Evolutionary conservation across 805 yeast genomes (phyloP).

Genomic region (Yamadazyma endophytica): DNA sequence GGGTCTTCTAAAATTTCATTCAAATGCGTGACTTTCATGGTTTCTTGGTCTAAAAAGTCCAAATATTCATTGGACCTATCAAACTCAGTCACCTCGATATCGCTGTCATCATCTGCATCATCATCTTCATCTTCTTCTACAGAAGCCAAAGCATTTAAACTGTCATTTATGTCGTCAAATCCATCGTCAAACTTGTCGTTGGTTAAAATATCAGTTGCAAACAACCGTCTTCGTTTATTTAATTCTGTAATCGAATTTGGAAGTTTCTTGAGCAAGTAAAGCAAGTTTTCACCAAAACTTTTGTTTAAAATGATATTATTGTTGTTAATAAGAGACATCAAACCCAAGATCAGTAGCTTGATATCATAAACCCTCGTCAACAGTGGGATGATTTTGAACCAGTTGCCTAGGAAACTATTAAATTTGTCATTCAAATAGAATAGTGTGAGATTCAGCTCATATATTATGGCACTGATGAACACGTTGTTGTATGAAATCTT

Average conservation of each 20-base stretch:
- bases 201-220: conserved; percentile 18
- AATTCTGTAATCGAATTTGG: conserved; percentile 69
- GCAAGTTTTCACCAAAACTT: conserved; percentile 9
- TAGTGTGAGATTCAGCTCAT: conserved; percentile 51
- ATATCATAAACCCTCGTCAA: conserved; percentile 75
- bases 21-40: conserved; percentile 33
- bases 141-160: conserved; percentile 6
- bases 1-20: conserved; percentile 73
- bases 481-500: conserved; percentile 55
- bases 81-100: conserved; percentile 2
- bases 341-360: conserved; percentile 68
- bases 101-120: conserved; percentile 5
- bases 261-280: conserved; percentile 42
- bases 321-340: conserved; percentile 43
- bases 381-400: conserved; percentile 58
- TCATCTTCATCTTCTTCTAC: conserved; percentile 6
- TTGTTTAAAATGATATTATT: conserved; percentile 13
- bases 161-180: conserved; percentile 6
- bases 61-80: conserved; percentile 16
- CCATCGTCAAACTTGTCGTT: conserved; percentile 16
- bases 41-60: conserved; percentile 24
- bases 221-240: conserved; percentile 60
- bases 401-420: conserved; percentile 51
- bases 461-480: conserved; percentile 58
- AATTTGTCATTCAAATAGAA: conserved; percentile 41